Evolutionary conservation across 495 filamentous ascomycete genomes (phyloP).

Genomic region (Glonium stellatum): DNA sequence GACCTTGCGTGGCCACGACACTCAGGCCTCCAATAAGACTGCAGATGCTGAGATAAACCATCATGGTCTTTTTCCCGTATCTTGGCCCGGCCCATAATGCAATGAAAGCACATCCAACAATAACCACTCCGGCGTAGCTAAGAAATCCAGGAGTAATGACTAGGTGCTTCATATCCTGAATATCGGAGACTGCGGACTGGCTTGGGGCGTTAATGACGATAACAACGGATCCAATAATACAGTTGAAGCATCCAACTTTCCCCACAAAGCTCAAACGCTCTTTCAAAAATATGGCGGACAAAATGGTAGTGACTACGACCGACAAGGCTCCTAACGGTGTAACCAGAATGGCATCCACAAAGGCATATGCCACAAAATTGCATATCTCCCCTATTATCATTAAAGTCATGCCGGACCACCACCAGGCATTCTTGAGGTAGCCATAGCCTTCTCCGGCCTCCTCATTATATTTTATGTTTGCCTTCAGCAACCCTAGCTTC

Average conservation of each 20-base stretch:
- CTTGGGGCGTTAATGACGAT: conserved; percentile 90
- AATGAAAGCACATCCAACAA: conserved; percentile 62
- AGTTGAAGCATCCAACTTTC: conserved; percentile 91
- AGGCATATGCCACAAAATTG: conserved; percentile 96
- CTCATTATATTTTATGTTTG: conserved; percentile 94
- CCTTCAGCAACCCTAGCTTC: conserved; percentile 82
- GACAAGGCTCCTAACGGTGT: conserved; percentile 92
- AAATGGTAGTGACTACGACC: conserved; percentile 86
- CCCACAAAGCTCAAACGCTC: conserved; percentile 92
- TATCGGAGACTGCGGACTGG: conserved; percentile 75
- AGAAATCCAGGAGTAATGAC: conserved; percentile 85
- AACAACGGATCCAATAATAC: conserved; percentile 86
- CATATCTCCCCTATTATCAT: conserved; percentile 97
- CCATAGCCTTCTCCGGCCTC: conserved; percentile 96
- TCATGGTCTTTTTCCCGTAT: conserved; percentile 94
- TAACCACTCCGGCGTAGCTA: conserved; percentile 74
- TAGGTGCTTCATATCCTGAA: conserved; percentile 87
- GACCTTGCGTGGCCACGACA: conserved; percentile 89
- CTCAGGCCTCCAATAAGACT: conserved; percentile 90
- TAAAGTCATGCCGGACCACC: conserved; percentile 94
- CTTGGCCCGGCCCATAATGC: conserved; percentile 80
- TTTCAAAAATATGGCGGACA: conserved; percentile 94
- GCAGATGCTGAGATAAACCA: conserved; percentile 94
- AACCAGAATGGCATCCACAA: conserved; percentile 94
- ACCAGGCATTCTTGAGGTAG: conserved; percentile 91